A percentile compares a stretch with the other conserved stretches of the same genome.
phyloP scores from a whole-genome alignment of 371 early-diverging fungal species.

The Mucor racemosus region DNA sequence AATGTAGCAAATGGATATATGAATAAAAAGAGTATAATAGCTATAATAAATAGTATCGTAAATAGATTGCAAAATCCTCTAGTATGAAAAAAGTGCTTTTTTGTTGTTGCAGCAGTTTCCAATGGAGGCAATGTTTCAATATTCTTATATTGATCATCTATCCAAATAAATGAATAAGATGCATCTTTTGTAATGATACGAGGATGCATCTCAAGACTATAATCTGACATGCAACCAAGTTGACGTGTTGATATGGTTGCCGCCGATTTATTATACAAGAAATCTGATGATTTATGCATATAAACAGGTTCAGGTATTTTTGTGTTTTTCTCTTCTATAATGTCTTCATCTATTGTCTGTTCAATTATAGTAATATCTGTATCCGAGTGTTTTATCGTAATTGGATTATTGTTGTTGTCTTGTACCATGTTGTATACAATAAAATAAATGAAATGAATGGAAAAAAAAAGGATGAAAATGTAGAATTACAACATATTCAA shows the following conservation, averaged over 20 bases:
- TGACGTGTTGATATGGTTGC: slow-evolving; percentile 19
- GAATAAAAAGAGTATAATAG: slow-evolving; percentile 23
- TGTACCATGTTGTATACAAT: slow-evolving; percentile 7
- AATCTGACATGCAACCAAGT: slow-evolving; percentile 18
- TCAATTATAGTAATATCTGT: slow-evolving; percentile 13
- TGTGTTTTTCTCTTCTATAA: neutral
- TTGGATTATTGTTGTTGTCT: slow-evolving; percentile 12
- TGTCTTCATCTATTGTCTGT: neutral
- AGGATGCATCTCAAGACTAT: slow-evolving; percentile 18
- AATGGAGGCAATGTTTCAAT: neutral
- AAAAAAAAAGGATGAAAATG: neutral
- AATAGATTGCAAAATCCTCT: slow-evolving; percentile 26
- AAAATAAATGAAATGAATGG: neutral
- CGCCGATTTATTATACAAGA: slow-evolving; percentile 5
- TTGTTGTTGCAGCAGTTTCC: neutral
- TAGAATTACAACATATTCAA: neutral
- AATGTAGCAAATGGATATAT: slow-evolving; percentile 23
- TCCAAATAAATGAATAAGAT: slow-evolving; percentile 26
- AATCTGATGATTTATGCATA: slow-evolving; percentile 15
- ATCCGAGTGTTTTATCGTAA: slow-evolving; percentile 6
- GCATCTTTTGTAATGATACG: slow-evolving; percentile 25
- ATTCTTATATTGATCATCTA: slow-evolving; percentile 28
- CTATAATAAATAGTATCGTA: slow-evolving; percentile 17
- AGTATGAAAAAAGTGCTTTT: slow-evolving; percentile 5
- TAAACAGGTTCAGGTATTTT: slow-evolving; percentile 6